A percentile compares a stretch with the other conserved stretches of the same genome.
These are phyloP conservation scores for Aspergillus panamensis DNA, from an alignment of 495 filamentous ascomycete species.

Conservation along the genomic window DNA sequence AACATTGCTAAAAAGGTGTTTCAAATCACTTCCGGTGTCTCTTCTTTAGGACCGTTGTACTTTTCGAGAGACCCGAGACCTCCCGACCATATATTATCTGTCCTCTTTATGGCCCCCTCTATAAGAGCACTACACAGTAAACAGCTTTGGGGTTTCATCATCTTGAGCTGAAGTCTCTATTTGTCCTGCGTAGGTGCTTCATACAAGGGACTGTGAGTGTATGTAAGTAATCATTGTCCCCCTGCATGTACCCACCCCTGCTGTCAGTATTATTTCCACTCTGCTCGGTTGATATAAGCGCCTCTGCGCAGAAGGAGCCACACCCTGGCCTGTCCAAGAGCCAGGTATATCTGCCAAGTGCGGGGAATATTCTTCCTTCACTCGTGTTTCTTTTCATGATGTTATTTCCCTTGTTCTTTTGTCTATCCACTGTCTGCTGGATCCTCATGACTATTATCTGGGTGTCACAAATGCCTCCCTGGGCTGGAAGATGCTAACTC, in stretches of 20 bases:
- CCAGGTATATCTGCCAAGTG: neutral
- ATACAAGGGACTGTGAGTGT: neutral
- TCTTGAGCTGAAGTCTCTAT: neutral
- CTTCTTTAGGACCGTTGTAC: neutral
- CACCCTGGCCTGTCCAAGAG: neutral
- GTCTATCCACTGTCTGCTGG: neutral
- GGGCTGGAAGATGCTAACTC: neutral
- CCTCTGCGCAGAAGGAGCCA: neutral
- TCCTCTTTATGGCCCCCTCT: neutral
- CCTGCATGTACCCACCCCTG: neutral
- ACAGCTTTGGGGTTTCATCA: conserved; percentile 1
- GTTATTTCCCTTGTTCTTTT: neutral
- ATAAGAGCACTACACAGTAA: neutral
- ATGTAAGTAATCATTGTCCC: conserved; percentile 5
- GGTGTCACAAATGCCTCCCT: neutral
- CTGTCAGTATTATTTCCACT: neutral
- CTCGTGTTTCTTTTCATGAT: neutral
- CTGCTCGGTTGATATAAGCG: neutral
- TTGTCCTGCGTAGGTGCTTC: neutral
- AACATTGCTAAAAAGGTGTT: neutral
- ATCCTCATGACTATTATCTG: neutral
- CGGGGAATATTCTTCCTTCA: neutral
- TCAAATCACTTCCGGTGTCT: neutral
- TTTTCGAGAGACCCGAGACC: neutral
- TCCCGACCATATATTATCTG: neutral